Percentiles rank a stretch among this genome's conserved stretches.
Evolutionary conservation across 495 filamentous ascomycete genomes (phyloP).

Genomic region (Penicillium tannophilum): DNA sequence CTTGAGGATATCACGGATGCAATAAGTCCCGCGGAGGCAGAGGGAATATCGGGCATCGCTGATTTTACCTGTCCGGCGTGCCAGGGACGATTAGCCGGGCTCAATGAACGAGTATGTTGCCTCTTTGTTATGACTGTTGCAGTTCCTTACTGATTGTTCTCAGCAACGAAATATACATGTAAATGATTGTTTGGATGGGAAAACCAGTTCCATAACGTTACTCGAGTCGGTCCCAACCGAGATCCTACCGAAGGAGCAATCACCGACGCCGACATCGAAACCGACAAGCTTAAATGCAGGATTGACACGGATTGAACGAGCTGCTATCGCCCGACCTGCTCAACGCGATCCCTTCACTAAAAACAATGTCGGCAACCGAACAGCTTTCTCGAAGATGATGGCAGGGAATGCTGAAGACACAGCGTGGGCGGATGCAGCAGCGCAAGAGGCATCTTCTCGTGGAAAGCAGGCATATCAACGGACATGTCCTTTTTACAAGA

Average conservation of each 20-base stretch:
- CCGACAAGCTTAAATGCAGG: conserved; percentile 33
- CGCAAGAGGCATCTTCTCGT: conserved; percentile 71
- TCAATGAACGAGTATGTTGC: conserved; percentile 54
- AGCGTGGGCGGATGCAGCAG: conserved; percentile 86
- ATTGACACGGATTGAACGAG: conserved; percentile 60
- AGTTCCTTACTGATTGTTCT: background rate
- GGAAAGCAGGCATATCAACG: conserved; percentile 90
- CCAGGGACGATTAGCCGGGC: conserved; percentile 55
- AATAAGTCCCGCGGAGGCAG: background rate
- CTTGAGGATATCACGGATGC: background rate
- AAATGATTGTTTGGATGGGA: conserved; percentile 90
- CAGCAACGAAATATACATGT: conserved; percentile 67
- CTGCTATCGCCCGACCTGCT: conserved; percentile 70
- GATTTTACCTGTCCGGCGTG: conserved; percentile 72
- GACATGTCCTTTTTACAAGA: conserved; percentile 98
- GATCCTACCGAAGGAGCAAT: background rate
- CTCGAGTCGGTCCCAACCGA: background rate
- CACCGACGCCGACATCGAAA: background rate
- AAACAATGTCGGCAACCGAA: conserved; percentile 41
- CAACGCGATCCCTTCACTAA: conserved; percentile 73
- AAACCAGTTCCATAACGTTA: conserved; percentile 41
- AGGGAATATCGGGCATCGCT: conserved; percentile 5
- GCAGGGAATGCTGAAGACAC: conserved; percentile 83
- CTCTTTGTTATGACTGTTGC: background rate
- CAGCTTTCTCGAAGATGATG: conserved; percentile 92